Conservation (phyloP, 2,329 filamentous ascomycete genomes). For the Talaromyces funiculosus region DNA sequence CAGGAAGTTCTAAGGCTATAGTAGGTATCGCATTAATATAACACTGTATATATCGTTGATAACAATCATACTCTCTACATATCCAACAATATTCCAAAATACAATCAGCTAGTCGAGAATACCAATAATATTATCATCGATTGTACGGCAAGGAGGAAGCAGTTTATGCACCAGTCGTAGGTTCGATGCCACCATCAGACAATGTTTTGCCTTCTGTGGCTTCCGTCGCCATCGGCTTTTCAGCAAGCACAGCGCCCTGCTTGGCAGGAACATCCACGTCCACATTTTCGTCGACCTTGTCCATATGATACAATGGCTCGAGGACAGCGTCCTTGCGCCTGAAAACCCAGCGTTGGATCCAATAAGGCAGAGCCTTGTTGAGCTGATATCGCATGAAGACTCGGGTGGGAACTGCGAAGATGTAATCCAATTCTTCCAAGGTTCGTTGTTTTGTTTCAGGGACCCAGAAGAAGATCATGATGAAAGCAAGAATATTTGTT, state of each 20-base stretch:
- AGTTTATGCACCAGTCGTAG: not conserved
- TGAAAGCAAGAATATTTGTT: constrained; percentile 55
- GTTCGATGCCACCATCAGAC: not conserved
- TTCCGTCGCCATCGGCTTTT: not conserved
- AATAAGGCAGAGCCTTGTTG: constrained; percentile 54
- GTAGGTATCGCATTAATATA: too few species aligned
- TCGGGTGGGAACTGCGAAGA: constrained; percentile 55
- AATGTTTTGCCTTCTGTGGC: not conserved
- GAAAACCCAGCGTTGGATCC: constrained; percentile 54
- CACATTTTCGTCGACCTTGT: not conserved
- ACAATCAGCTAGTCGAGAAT: not conserved
- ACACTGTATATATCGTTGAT: too few species aligned
- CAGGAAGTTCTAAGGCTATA: too few species aligned
- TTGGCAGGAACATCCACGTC: not conserved
- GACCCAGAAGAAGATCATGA: constrained; percentile 60
- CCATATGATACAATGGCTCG: constrained; percentile 50
- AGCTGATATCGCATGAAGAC: constrained; percentile 55
- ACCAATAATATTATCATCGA: not conserved
- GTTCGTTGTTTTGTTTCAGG: constrained; percentile 54
- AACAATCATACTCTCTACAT: not conserved
- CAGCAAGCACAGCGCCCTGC: not conserved
- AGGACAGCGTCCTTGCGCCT: constrained; percentile 36
- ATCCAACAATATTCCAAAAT: not conserved
- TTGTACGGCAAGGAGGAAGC: not conserved
- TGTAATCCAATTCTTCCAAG: constrained; percentile 54